Conservation (phyloP, 176 grass and related monocot species). For the maize (Zea mays) region DNA sequence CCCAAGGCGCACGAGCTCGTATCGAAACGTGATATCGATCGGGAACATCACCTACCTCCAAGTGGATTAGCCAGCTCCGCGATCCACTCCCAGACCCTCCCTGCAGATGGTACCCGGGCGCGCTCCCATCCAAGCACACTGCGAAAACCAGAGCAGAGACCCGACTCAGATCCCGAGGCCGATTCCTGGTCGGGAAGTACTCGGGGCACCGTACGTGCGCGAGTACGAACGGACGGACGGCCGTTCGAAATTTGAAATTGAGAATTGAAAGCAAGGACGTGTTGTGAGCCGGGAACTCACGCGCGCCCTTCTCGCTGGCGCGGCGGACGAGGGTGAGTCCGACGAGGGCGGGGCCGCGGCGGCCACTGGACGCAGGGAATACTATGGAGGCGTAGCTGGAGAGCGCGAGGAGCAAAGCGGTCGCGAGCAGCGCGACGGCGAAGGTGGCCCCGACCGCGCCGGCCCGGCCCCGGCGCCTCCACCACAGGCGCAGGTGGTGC, state of each 20-base stretch:
- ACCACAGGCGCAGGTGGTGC: slow-evolving; percentile 56
- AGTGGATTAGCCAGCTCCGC: slow-evolving; percentile 59
- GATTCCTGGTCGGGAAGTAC: neutral
- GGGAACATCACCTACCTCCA: slow-evolving; percentile 50
- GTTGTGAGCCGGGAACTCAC: slow-evolving; percentile 29
- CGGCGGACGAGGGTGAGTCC: slow-evolving; percentile 59
- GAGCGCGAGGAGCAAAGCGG: slow-evolving; percentile 46
- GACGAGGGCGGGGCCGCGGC: slow-evolving; percentile 47
- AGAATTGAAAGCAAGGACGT: neutral
- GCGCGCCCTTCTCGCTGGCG: slow-evolving; percentile 71
- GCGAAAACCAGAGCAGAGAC: slow-evolving; percentile 3
- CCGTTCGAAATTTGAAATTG: neutral
- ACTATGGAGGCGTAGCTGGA: slow-evolving; percentile 39
- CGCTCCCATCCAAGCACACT: slow-evolving; percentile 79
- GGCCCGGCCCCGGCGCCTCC: slow-evolving; percentile 50
- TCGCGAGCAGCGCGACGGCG: slow-evolving; percentile 45
- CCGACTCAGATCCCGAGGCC: too few relatives aligned
- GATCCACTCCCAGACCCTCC: slow-evolving; percentile 52
- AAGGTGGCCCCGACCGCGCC: slow-evolving; percentile 48
- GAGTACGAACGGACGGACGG: neutral
- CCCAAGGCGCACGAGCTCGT: neutral
- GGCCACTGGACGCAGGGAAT: neutral
- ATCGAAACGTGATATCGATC: neutral
- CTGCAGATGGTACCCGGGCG: slow-evolving; percentile 70
- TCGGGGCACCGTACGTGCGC: neutral